phyloP scores from a whole-genome alignment of 805 yeast genomes.

The Teunomyces atbi region DNA sequence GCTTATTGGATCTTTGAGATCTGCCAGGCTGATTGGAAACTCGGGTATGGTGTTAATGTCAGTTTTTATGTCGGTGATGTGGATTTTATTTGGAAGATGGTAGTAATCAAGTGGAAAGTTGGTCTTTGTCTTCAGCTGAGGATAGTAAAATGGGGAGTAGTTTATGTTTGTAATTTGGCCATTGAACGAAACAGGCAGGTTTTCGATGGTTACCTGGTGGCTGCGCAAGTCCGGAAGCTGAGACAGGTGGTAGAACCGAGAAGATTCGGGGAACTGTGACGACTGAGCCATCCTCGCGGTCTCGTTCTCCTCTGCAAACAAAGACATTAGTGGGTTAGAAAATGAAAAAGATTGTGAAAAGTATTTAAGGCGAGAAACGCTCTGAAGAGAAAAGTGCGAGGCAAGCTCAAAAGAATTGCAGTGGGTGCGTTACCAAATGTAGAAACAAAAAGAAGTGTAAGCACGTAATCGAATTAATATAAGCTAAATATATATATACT shows the following conservation, averaged over 20 bases:
- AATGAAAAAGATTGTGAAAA: neutral
- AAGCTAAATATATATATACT: neutral
- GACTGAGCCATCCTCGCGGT: conserved; percentile 5
- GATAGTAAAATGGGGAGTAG: conserved; percentile 45
- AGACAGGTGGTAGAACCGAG: conserved; percentile 23
- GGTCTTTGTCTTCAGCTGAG: conserved; percentile 45
- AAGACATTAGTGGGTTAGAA: neutral
- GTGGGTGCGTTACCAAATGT: neutral
- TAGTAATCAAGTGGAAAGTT: conserved; percentile 44
- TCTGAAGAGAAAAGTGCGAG: neutral
- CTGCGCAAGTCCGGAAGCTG: conserved; percentile 24
- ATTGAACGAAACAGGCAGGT: conserved; percentile 18
- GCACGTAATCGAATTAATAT: neutral
- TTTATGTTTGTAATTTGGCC: conserved; percentile 26
- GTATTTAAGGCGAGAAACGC: neutral
- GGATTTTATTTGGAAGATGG: conserved; percentile 30
- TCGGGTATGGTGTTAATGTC: neutral
- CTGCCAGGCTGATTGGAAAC: conserved; percentile 32
- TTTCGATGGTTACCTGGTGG: conserved; percentile 14
- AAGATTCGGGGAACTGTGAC: conserved; percentile 22
- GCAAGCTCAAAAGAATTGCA: neutral
- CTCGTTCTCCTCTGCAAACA: neutral
- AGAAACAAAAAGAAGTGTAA: neutral
- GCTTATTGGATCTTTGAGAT: conserved; percentile 55
- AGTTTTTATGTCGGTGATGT: conserved; percentile 10